These are phyloP conservation scores for Mollisiaceae sp. DNA, from an alignment of 2,329 filamentous ascomycete species.

Conservation along the genomic window DNA sequence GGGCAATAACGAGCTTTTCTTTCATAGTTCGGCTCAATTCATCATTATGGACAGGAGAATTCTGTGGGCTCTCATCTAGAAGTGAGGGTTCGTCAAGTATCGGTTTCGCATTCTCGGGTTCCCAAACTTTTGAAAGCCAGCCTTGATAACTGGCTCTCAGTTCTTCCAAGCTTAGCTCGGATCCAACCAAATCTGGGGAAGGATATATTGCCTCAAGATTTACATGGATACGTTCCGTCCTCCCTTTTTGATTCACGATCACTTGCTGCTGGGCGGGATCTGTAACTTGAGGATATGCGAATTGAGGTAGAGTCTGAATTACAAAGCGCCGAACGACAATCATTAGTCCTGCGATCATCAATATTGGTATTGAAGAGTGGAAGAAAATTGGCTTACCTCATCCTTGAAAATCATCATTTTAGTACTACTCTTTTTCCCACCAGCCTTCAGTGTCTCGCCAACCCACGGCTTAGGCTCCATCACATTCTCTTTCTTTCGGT, in stretches of 20 bases:
- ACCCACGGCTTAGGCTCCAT: constrained; percentile 88
- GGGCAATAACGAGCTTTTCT: constrained; percentile 43
- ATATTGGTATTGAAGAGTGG: constrained; percentile 60
- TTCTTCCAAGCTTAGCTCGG: constrained; percentile 91
- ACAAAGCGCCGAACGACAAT: constrained; percentile 58
- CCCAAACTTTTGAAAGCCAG: constrained; percentile 65
- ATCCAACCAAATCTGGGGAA: constrained; percentile 69
- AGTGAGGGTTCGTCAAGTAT: constrained; percentile 10
- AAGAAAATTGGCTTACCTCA: constrained; percentile 71
- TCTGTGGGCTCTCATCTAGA: constrained; percentile 21
- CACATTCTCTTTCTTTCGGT: constrained; percentile 93
- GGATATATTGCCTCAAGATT: constrained; percentile 87
- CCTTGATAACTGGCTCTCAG: constrained; percentile 80
- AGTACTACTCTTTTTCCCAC: constrained; percentile 77
- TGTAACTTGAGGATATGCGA: constrained; percentile 64
- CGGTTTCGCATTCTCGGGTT: constrained; percentile 37
- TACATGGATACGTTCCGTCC: constrained; percentile 85
- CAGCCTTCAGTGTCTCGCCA: constrained; percentile 87
- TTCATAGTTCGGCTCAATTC: constrained; percentile 38
- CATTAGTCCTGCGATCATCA: constrained; percentile 98
- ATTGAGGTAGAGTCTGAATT: constrained; percentile 63
- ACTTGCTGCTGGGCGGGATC: constrained; percentile 76
- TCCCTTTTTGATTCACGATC: constrained; percentile 81
- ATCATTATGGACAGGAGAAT: constrained; percentile 28
- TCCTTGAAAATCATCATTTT: constrained; percentile 97